A percentile compares a stretch with the other conserved stretches of the same genome.
These are phyloP conservation scores for Moesziomyces globuligerus DNA, from an alignment of 1,284 basidiomycete species.

Conservation along the genomic window DNA sequence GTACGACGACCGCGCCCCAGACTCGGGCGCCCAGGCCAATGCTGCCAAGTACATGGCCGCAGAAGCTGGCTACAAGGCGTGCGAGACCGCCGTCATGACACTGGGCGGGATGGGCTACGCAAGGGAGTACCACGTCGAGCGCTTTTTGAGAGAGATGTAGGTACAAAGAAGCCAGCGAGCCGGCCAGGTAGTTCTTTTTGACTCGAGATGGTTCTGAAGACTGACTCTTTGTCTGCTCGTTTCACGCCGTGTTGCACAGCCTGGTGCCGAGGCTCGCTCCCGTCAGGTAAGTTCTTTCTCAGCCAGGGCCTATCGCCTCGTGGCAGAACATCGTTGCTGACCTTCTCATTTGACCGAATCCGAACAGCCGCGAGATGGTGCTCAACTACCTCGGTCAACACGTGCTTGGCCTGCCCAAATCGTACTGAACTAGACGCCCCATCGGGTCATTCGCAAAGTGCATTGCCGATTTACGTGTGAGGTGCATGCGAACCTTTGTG, in stretches of 20 bases:
- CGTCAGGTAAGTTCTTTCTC: conserved; percentile 30
- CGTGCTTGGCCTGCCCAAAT: conserved; percentile 53
- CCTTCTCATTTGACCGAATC: not conserved
- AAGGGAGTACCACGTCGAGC: conserved; percentile 54
- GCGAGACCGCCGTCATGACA: conserved; percentile 54
- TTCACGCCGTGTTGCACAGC: no score
- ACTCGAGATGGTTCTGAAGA: not conserved
- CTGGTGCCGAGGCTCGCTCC: conserved; percentile 65
- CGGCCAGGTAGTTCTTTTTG: not conserved
- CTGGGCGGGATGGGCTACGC: conserved; percentile 66
- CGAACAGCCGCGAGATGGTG: conserved; percentile 63
- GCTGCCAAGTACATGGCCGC: conserved; percentile 66
- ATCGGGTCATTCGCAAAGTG: no score
- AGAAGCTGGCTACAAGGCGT: conserved; percentile 63
- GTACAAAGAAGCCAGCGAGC: conserved; percentile 10
- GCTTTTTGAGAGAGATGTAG: conserved; percentile 56
- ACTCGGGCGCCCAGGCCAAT: conserved; percentile 64
- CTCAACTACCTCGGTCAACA: conserved; percentile 55
- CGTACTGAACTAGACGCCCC: conserved; percentile 26
- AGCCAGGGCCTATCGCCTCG: not conserved
- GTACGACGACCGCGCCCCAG: conserved; percentile 49
- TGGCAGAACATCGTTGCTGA: not conserved
- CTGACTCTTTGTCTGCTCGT: no score
- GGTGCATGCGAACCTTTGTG: no score
- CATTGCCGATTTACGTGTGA: no score